Base-by-base conservation (phyloP, 352 stramenopile species). In the Poterioochromonas sp. region DNA sequence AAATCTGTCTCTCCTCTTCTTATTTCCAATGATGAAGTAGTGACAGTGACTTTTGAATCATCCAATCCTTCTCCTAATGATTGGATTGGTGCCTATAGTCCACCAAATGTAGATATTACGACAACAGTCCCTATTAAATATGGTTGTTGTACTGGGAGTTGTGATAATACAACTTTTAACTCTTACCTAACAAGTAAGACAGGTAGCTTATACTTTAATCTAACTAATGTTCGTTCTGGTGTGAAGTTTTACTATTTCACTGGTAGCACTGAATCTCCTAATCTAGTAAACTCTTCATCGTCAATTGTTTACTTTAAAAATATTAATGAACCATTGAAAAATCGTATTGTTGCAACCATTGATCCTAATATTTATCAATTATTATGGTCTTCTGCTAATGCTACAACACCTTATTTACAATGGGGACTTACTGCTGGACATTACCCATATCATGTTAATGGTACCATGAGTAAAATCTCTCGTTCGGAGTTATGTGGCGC, bases 401-500 rank as follows among this genome's bases (percentile, higher is more conserved):
- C 35, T 58, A 76, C 35, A 29, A 15, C 35, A 37, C 68, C 68
- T 76, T 11, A 26, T 39, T 5, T 76, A 11, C 32, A 41, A 41
- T 76, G 68, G 68, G 68, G 68, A 40, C 5, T 20, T 22, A 5
- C n/a, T 18, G 1, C 1, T 8, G 40, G n/a, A 1, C 5, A 26
- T 3, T 76, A 76, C 29, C 11, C 68, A 41, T 15, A 44, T 76
- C 8, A 26, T 20, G 41, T 76, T 8, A 54, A 76, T 15, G 68
- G 35, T 18, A 34, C 35, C 1, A 58, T 37, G 15, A 12, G 1
- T 3, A 51, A 3, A 41, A 37, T 76, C 2, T 1, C 35, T 3
- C 41, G 29, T 8, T 58, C 8, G 18, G 76, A 79, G 63, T 74
- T 83, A 40, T 82, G 77, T 0, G 79, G 40, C 0, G 77, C 54